Base-by-base conservation (phyloP, 1,284 basidiomycete species). In the Malassezia sympodialis region DNA sequence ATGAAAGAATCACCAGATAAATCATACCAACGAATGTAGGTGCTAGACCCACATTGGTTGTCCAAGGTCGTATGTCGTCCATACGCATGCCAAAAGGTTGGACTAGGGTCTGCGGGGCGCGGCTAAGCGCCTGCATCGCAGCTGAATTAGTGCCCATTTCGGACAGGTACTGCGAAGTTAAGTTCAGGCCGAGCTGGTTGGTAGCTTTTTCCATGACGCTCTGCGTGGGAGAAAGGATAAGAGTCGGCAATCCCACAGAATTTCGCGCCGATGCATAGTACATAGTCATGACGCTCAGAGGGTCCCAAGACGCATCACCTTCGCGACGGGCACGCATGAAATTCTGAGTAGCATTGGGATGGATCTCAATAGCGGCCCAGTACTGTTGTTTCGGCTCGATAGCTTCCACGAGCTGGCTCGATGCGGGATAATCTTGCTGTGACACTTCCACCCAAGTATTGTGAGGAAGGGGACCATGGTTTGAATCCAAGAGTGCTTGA, bases 11-110 rank as follows among this genome's bases (percentile, higher is more conserved):
- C 50, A 82, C 76, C 41, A 85, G 77, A 76, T 87, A 88, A 57
- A 88, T 84, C 6, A 86, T 77, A 24, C 84, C 87, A 24, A 88
- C 85, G 57, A 84, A 85, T 37, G 82, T 80, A 41, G 83, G 80
- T 0, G 86, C 87, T 10, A 81, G 78, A 0, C 85, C 85, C 4
- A 86, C 86, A 23, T 84, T 81, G 35, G 82, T 76, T 60, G 83
- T 79, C 67, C 85, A 88, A 0, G 85, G 84, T 30, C 82, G 76
- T 1, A 85, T 62, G 66, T 88, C 86, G 51, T 77, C 61, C 24
- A 82, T 57, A 0, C 75, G 78, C 62, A 79, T 83, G 23, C 68
- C 75, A n/a, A 85, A 67, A 1, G 82, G 81, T 10, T 75, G 64
- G 2, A 79, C 76, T 42, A 88, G 75, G 1, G 84, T 80, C 50